Percentiles rank a stretch among this genome's conserved stretches.
Evolutionary conservation across 805 yeast genomes (phyloP).

Genomic region (Dipodascus geniculatus): DNA sequence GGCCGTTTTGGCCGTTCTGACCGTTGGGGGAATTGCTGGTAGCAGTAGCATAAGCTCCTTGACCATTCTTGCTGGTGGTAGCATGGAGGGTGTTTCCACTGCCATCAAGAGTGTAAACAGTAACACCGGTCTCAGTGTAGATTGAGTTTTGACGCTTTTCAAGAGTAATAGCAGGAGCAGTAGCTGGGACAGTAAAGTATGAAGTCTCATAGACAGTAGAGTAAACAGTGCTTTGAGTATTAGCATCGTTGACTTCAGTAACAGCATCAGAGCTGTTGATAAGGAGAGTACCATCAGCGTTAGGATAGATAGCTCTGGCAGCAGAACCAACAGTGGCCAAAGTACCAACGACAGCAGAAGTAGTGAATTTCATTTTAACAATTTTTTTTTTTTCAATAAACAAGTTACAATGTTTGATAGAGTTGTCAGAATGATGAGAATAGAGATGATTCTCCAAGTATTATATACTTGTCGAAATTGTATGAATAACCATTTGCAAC

Average conservation of each 20-base stretch:
- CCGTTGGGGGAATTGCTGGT: neutral
- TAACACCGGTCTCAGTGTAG: neutral
- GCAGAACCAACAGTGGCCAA: conserved; percentile 2
- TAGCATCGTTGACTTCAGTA: neutral
- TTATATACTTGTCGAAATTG: no score
- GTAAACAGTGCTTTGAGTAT: neutral
- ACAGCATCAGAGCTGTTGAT: neutral
- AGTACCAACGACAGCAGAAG: neutral
- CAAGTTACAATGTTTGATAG: neutral
- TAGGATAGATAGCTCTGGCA: neutral
- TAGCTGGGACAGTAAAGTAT: neutral
- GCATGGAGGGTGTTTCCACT: neutral
- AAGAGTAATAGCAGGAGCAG: neutral
- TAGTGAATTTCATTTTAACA: neutral
- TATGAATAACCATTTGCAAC: no score
- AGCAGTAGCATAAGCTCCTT: neutral
- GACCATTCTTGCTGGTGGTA: neutral
- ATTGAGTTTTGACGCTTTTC: neutral
- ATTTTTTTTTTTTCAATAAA: no score
- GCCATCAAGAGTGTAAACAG: neutral
- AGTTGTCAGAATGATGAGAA: no score
- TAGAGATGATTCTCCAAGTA: no score
- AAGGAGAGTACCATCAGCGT: neutral
- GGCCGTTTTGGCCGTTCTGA: neutral
- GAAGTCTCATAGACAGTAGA: neutral